Base-by-base conservation (phyloP, 257 asterid genomes). In the Nicotiana obtusifolia region DNA sequence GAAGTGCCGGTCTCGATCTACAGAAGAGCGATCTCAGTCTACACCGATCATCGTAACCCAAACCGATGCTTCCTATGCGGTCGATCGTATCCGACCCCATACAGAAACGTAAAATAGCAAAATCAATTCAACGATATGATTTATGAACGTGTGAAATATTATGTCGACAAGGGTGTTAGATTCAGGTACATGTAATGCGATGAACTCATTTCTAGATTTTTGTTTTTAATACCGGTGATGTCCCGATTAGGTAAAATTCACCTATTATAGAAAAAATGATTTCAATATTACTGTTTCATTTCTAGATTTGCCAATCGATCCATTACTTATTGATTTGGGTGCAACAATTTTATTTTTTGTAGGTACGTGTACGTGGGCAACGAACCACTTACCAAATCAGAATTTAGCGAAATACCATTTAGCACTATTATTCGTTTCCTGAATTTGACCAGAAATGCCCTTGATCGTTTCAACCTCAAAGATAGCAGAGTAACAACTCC, bases 401-500 rank as follows among this genome's bases (percentile, higher is more conserved):
- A 11, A 11, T 37, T 10, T 37, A 71, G 0, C 31, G 11, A 5
- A 13, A 1, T 6, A 5, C 31, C 7, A 44, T 20, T 71, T 71
- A 71, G 13, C 28, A 20, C 31, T 41, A 44, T 7, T 41, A 10
- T 44, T 19, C 13, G 1, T 41, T 71, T 11, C 78, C 33, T 71
- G 35, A 71, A 20, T 10, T 20, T 71, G 78, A 44, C 59, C 5
- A 44, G 35, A 71, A 1, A 41, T 5, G 17, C 59, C 13, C 78
- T 41, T 44, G 78, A 71, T 71, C 20, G 2, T 0, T 44, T n/a
- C 41, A 26, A 19, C 56, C 68, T 77, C 14, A 3, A 1, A 20
- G 33, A 77, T 41, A 37, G 86, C 11, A 87, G 83, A 81, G 86
- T 22, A 2, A 69, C 79, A 20, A 2, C 84, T 22, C 26, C 79